These are phyloP conservation scores for Yamadazyma takamatsuzukensis DNA, from an alignment of 805 yeast species.

Conservation along the genomic window DNA sequence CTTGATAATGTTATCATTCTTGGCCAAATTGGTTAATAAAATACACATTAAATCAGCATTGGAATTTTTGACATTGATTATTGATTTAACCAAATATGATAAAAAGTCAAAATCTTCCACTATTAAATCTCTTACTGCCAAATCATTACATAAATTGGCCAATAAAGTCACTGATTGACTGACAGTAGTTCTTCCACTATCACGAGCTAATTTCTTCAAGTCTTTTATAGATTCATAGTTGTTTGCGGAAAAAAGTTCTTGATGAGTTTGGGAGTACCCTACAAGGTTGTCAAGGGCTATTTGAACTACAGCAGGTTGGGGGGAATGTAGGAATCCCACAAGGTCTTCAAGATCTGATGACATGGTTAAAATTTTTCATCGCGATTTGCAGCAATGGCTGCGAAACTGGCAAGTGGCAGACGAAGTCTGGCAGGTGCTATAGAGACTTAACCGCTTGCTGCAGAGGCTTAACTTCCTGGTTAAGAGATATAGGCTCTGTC, in stretches of 20 bases:
- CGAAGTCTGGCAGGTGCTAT: too few species aligned
- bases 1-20: constrained; percentile 59
- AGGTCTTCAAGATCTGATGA: constrained; percentile 49
- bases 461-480: too few species aligned
- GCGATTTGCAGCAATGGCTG: neutral
- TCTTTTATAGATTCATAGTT: constrained; percentile 70
- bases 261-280: constrained; percentile 68
- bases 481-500: too few species aligned
- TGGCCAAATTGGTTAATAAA: constrained; percentile 80
- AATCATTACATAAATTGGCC: constrained; percentile 77
- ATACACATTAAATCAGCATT: constrained; percentile 83
- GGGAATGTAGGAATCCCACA: constrained; percentile 77
- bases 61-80: constrained; percentile 53
- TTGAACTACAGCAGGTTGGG: constrained; percentile 73
- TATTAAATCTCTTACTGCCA: constrained; percentile 57
- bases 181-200: constrained; percentile 52
- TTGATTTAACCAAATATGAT: constrained; percentile 45
- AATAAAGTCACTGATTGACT: constrained; percentile 73
- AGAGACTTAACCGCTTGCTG: too few species aligned
- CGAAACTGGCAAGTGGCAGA: neutral
- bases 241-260: constrained; percentile 63
- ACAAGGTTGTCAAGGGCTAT: constrained; percentile 83
- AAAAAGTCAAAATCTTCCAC: constrained; percentile 59
- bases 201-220: constrained; percentile 53
- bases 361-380: constrained; percentile 20